Evolutionary conservation across 176 grass and related monocot genomes (phyloP), one percentile per base, ranked within the genome.

Genomic region (Dendrocalamus sinicus): DNA sequence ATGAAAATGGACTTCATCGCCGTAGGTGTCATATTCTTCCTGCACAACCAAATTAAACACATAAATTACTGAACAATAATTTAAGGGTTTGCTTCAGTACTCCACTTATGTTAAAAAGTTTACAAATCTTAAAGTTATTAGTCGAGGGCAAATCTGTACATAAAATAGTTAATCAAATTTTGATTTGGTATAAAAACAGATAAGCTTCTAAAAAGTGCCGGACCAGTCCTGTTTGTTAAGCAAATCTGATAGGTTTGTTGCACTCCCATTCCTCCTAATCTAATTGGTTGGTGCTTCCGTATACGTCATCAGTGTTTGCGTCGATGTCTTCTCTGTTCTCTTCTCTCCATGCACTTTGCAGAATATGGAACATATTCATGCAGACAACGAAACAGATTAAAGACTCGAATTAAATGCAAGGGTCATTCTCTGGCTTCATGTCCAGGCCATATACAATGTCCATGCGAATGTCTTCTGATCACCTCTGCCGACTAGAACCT

Each of bases 1-100:
- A 84, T 90, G 84, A 81, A 72, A 85, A 64, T 88, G 81, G 41
- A 93, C 67, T 50, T 88, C 81, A 26, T 90, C 85, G 9, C 88
- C 83, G 26, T 92, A 95, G 2, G 85, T 88, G 44, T 95, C 93
- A 22, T 90, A 95, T 82, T 95, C 93, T 79, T 95, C 93, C 93
- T 95, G 85, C 79, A 86, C 32, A 81, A 51, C 40, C 70, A 87
- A 87, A 77, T 81, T 26, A 78, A 83, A 89, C 40, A 35, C 70
- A 24, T 59, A 46, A 77, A 67, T 57, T 57, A 57, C 19, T 22
- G 54, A 57, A 57, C 19, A 57, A 50, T 51, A 50, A 28, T 50
- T 50, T 48, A 72, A 50, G 8, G 8, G 22, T 62, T 62, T 62
- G 59, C 59, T 62, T 62, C 59, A 26, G 59, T 62, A 26, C 11